Conservation (phyloP, 2,329 filamentous ascomycete genomes). For the Microdochium bolleyi region DNA sequence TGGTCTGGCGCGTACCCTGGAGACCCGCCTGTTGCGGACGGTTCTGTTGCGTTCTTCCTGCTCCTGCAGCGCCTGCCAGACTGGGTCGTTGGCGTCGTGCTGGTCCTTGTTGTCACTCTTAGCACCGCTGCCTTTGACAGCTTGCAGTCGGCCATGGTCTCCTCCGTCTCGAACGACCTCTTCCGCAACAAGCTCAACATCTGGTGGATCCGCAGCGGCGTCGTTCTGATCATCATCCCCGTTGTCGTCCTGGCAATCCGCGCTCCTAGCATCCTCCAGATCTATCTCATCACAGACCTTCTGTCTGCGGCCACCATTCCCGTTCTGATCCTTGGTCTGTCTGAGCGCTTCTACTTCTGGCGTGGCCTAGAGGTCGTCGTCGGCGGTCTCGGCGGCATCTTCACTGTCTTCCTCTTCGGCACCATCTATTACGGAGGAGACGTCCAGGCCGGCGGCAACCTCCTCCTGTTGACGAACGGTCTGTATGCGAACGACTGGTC, state of each 20-base stretch:
- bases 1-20: conserved; percentile 69
- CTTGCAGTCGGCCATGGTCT: conserved; percentile 77
- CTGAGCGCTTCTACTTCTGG: conserved; percentile 62
- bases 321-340: conserved; percentile 65
- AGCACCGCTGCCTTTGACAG: conserved; percentile 75
- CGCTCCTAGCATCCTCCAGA: conserved; percentile 67
- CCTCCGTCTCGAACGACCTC: conserved; percentile 75
- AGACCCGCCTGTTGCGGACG: conserved; percentile 48
- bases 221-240: conserved; percentile 67
- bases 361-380: conserved; percentile 73
- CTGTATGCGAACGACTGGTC: conserved; percentile 75
- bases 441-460: conserved; percentile 51
- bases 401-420: conserved; percentile 77
- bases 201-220: conserved; percentile 61
- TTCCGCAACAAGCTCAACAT: conserved; percentile 76
- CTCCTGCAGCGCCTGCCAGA: conserved; percentile 63
- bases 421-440: conserved; percentile 73
- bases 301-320: conserved; percentile 71
- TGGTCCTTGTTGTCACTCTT: conserved; percentile 73
- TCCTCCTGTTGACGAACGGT: conserved; percentile 65
- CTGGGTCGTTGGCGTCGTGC: conserved; percentile 76
- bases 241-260: conserved; percentile 67
- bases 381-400: conserved; percentile 67
- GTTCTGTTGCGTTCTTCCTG: conserved; percentile 67
- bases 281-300: conserved; percentile 76